Evolutionary conservation across 257 asterid genomes (phyloP).

Genomic region (Capsicum baccatum): DNA sequence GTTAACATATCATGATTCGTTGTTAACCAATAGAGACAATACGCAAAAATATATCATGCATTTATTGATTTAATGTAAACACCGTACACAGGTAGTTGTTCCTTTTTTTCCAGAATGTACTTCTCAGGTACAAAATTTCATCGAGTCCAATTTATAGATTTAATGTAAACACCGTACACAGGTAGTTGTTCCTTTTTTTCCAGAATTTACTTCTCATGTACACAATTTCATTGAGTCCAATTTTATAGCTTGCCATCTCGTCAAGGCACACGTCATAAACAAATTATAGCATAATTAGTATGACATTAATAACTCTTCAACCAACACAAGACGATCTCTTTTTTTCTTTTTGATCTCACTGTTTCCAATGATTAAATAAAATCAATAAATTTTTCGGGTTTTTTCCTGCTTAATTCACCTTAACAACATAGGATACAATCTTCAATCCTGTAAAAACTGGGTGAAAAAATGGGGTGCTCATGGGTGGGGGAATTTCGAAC

Average conservation of each 20-base stretch:
- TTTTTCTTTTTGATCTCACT: conserved; percentile 5
- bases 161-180: background rate
- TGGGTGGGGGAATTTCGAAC: background rate
- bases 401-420: background rate
- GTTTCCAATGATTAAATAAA: conserved; percentile 7
- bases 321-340: background rate
- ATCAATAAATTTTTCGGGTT: background rate
- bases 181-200: background rate
- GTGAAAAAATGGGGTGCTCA: conserved; percentile 14
- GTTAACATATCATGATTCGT: background rate
- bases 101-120: background rate
- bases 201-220: background rate
- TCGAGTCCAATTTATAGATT: background rate
- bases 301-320: background rate
- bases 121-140: background rate
- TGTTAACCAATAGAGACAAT: background rate
- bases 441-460: conserved; percentile 15
- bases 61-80: background rate
- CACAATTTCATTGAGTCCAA: background rate
- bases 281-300: background rate
- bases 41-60: background rate
- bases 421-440: conserved; percentile 22
- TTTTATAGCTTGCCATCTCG: background rate
- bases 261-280: background rate
- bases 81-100: background rate